A percentile compares a stretch with the other conserved stretches of the same genome.
These are phyloP conservation scores for Suillus fuscotomentosus DNA, from an alignment of 768 basidiomycete genomes.

Conservation along the genomic window DNA sequence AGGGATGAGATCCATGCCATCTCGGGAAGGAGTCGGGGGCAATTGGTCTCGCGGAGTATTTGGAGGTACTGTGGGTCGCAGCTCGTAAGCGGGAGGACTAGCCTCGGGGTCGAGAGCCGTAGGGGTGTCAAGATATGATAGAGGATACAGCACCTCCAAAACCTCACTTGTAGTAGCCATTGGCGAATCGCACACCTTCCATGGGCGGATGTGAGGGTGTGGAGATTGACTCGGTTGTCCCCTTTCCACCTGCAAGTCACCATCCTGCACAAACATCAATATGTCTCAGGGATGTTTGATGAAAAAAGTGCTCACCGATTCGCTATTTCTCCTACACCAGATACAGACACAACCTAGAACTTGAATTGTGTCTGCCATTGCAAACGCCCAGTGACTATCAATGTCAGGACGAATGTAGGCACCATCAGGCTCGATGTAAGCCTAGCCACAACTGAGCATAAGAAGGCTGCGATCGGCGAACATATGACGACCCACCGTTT, in stretches of 20 bases:
- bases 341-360: constrained; percentile 10
- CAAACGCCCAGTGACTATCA: constrained; percentile 10
- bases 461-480: not conserved
- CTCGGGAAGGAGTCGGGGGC: too few relatives aligned
- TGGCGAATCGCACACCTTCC: not conserved
- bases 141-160: constrained; percentile 27
- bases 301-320: constrained; percentile 7
- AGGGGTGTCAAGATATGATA: constrained; percentile 14
- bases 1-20: not conserved
- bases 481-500: not conserved
- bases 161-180: constrained; percentile 22
- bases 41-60: not conserved
- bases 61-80: not conserved
- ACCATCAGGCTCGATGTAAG: not conserved
- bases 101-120: constrained; percentile 6
- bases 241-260: not conserved
- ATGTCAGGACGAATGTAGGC: not conserved
- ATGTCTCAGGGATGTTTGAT: too few relatives aligned
- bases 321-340: constrained; percentile 4
- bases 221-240: not conserved
- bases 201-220: not conserved
- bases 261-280: constrained; percentile 15
- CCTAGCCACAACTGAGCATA: not conserved
- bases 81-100: constrained; percentile 21
- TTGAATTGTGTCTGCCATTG: constrained; percentile 9